Percentiles rank a stretch among this genome's conserved stretches.
Conservation (phyloP, 495 filamentous ascomycete species). For the Penicillium ochrochloron region DNA sequence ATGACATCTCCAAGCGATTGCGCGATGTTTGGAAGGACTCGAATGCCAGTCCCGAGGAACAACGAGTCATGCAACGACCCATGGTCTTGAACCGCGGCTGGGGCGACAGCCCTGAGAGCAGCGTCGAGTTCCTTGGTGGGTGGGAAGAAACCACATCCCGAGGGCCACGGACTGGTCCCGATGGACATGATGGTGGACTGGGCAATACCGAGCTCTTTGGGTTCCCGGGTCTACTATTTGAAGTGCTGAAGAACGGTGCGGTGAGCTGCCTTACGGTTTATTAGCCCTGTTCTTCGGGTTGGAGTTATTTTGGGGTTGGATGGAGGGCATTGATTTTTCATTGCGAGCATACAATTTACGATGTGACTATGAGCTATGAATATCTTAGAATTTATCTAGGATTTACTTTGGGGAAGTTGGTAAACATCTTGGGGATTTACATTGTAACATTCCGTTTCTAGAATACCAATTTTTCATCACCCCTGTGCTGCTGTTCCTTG, state of each 20-base stretch:
- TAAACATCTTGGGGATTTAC: neutral
- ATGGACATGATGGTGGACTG: slow-evolving; percentile 61
- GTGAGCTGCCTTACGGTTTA: slow-evolving; percentile 92
- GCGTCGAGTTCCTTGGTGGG: slow-evolving; percentile 84
- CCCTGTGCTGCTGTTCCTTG: neutral
- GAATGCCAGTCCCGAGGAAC: slow-evolving; percentile 64
- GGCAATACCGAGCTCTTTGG: slow-evolving; percentile 88
- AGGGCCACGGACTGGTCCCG: slow-evolving; percentile 43
- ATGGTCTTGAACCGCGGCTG: slow-evolving; percentile 91
- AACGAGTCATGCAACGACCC: slow-evolving; percentile 66
- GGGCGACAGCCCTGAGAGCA: slow-evolving; percentile 90
- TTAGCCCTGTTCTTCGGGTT: slow-evolving; percentile 39
- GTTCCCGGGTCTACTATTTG: slow-evolving; percentile 91
- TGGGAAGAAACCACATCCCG: slow-evolving; percentile 77
- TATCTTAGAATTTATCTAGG: neutral
- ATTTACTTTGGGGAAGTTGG: neutral
- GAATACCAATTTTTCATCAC: neutral
- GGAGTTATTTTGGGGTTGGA: neutral
- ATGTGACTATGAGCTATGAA: slow-evolving; percentile 5
- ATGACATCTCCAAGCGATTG: slow-evolving; percentile 67
- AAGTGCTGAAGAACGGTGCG: slow-evolving; percentile 89
- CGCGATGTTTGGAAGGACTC: slow-evolving; percentile 72
- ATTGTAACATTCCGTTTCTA: neutral
- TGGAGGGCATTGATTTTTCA: neutral
- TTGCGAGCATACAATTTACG: neutral